phyloP scores from a whole-genome alignment of 352 stramenopile species.

The Globisporangium heterothallicum region DNA sequence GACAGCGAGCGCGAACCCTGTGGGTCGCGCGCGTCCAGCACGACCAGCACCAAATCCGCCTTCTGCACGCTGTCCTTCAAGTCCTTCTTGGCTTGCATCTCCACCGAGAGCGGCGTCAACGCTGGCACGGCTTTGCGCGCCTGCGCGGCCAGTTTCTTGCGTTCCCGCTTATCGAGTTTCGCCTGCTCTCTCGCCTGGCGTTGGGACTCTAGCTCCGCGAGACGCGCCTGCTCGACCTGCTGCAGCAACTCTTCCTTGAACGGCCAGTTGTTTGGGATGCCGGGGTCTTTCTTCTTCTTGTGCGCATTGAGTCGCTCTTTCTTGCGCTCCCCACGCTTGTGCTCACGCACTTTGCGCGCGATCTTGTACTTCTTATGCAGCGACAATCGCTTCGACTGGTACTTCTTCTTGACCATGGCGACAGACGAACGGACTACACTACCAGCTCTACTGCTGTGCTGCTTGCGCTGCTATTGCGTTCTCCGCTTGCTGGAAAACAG shows the following conservation, averaged over 20 bases:
- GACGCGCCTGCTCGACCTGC: conserved; percentile 75
- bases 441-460: conserved; percentile 4
- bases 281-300: conserved; percentile 96
- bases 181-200: conserved; percentile 52
- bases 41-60: conserved; percentile 67
- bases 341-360: conserved; percentile 88
- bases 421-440: background rate
- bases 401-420: conserved; percentile 99
- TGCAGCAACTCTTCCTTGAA: conserved; percentile 95
- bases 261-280: conserved; percentile 98
- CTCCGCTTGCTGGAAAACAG: no score
- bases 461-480: conserved; percentile 1
- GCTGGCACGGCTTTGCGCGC: conserved; percentile 25
- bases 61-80: conserved; percentile 65
- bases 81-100: conserved; percentile 76
- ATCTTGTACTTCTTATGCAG: conserved; percentile 99
- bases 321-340: conserved; percentile 94
- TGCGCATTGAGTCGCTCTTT: conserved; percentile 79
- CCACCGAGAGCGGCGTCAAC: conserved; percentile 58
- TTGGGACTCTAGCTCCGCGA: conserved; percentile 65
- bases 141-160: conserved; percentile 34
- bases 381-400: conserved; percentile 95
- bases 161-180: conserved; percentile 68
- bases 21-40: conserved; percentile 98
- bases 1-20: conserved; percentile 90